Base-by-base conservation (phyloP, 371 early-diverging fungal species). In the Rhizopus stolonifer region DNA sequence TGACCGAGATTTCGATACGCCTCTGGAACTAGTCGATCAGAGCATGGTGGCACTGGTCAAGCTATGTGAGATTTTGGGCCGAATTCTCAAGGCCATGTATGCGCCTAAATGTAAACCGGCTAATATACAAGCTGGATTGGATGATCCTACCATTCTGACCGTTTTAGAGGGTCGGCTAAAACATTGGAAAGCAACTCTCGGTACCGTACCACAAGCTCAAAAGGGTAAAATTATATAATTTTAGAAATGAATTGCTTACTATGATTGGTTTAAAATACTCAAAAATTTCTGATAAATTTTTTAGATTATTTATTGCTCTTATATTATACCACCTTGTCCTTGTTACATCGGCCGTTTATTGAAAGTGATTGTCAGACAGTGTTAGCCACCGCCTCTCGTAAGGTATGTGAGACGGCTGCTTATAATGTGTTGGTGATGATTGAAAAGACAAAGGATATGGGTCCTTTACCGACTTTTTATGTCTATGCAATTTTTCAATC, bases 301-400 rank as follows among this genome's bases (percentile, higher is more conserved):
- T 5, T 46, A 58, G 79, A 69, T 18, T 74, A 70, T 29, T 44
- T 82, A 18, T 70, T 70, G 17, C 67, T 84, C 54, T 74, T 67
- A n/a, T 81, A 81, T 42, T 69, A 81, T 43, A 77, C 77, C 11
- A 56, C 75, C 7, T 52, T 80, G 39, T 56, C 83, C 22, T 52
- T 85, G 19, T 55, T 83, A 18, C 84, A 82, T 59, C 61, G 84
- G 24, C 85, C 83, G 0, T 85, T 78, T 55, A 61, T 70, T 10
- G 59, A 68, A 32, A 21, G 66, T 46, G 22, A 56, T 54, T 33
- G 34, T 42, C 21, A 31, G 50, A 31, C 52, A 59, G 49, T 25
- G 72, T 40, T 69, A 57, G 70, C 42, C 46, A 67, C 46, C 39
- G 70, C 69, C 17, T 71, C 76, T 4, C 58, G 69, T 13, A 51